Evolutionary conservation across 768 basidiomycete genomes (phyloP).

Genomic region (Cyclocybe aegerita): DNA sequence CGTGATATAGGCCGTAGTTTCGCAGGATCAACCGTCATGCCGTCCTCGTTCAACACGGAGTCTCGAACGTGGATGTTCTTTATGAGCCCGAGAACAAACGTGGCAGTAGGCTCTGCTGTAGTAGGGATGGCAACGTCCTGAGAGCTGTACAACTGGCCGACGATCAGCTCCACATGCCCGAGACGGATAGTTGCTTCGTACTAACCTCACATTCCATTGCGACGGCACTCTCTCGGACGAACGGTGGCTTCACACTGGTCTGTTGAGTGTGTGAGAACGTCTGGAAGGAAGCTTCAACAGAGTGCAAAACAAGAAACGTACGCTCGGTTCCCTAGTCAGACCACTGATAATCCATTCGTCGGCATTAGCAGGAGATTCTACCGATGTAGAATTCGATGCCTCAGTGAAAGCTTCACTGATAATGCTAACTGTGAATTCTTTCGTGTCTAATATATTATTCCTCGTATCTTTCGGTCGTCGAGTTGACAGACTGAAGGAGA

Average conservation of each 20-base stretch:
- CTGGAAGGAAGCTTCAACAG: slow-evolving; percentile 4
- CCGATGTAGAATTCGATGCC: slow-evolving; percentile 53
- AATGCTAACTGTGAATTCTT: slow-evolving; percentile 70
- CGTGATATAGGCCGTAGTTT: slow-evolving; percentile 52
- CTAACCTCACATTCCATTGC: slow-evolving; percentile 62
- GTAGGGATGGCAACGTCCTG: slow-evolving; percentile 45
- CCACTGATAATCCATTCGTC: slow-evolving; percentile 66
- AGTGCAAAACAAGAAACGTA: slow-evolving; percentile 27
- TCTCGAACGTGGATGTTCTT: slow-evolving; percentile 52
- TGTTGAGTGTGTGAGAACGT: slow-evolving; percentile 19
- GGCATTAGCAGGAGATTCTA: slow-evolving; percentile 51
- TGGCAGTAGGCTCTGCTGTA: slow-evolving; percentile 36
- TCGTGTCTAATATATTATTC: slow-evolving; percentile 61
- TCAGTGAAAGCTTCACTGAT: slow-evolving; percentile 67
- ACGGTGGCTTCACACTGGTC: slow-evolving; percentile 48
- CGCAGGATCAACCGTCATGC: slow-evolving; percentile 40
- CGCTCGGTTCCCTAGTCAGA: slow-evolving; percentile 51
- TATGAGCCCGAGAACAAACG: slow-evolving; percentile 53
- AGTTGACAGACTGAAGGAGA: slow-evolving; percentile 52
- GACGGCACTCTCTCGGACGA: slow-evolving; percentile 58
- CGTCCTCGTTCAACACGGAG: slow-evolving; percentile 42
- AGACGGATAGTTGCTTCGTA: slow-evolving; percentile 11
- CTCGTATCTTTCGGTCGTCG: slow-evolving; percentile 58
- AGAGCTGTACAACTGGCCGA: slow-evolving; percentile 44
- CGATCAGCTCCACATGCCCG: slow-evolving; percentile 4